Evolutionary conservation across 129 eudicot species (phyloP).

Genomic region (Artemisia annua): DNA sequence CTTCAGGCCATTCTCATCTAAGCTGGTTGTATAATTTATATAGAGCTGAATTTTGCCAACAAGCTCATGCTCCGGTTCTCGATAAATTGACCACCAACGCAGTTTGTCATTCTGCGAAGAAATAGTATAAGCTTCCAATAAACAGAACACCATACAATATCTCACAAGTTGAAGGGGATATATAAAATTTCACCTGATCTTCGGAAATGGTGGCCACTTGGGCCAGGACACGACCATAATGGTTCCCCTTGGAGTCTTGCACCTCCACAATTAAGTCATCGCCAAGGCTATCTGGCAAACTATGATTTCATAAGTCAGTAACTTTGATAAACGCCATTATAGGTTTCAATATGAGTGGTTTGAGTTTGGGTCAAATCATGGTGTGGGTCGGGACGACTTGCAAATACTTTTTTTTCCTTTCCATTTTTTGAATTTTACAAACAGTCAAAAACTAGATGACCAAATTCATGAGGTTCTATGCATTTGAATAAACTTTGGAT

Average conservation of each 20-base stretch:
- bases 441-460: no score
- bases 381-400: no score
- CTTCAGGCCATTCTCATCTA: constrained; percentile 72
- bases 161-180: not conserved
- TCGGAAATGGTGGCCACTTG: constrained; percentile 86
- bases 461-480: no score
- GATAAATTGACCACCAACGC: constrained; percentile 87
- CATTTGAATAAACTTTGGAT: no score
- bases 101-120: constrained; percentile 72
- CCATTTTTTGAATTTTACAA: no score
- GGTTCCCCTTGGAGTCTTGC: constrained; percentile 72
- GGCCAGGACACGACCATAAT: constrained; percentile 74
- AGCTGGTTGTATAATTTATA: constrained; percentile 64
- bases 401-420: no score
- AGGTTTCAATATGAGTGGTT: not conserved
- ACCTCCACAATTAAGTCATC: constrained; percentile 80
- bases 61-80: constrained; percentile 86
- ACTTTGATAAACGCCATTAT: not conserved
- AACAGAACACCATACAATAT: not conserved
- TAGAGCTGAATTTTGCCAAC: constrained; percentile 80
- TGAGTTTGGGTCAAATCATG: no score
- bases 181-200: constrained; percentile 49
- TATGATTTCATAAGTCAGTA: constrained; percentile 43
- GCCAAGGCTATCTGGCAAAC: constrained; percentile 85
- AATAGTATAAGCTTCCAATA: constrained; percentile 11